phyloP scores from a whole-genome alignment of 2,329 filamentous ascomycete species.

The Hawksworthiomyces lignivorus region DNA sequence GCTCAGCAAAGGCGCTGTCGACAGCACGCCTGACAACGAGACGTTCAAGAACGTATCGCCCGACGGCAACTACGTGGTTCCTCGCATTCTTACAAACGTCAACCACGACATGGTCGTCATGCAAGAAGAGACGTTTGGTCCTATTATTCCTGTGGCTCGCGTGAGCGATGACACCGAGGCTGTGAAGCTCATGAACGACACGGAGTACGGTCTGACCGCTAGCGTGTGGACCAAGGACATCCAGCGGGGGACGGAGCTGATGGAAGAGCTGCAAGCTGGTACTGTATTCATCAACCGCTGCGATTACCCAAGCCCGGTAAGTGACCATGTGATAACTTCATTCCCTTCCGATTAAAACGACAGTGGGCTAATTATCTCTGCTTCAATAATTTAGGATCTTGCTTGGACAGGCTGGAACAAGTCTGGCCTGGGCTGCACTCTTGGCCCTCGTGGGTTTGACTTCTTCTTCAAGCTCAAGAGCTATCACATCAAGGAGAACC shows the following conservation, averaged over 20 bases:
- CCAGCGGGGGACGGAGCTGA: conserved; percentile 65
- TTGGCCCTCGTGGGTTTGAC: conserved; percentile 85
- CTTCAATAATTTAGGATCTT: conserved; percentile 52
- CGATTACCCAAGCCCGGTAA: conserved; percentile 82
- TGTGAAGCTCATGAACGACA: conserved; percentile 82
- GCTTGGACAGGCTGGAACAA: conserved; percentile 97
- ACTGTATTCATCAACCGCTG: conserved; percentile 93
- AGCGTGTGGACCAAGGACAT: conserved; percentile 94
- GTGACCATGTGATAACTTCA: too few relatives aligned
- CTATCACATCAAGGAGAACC: conserved; percentile 80
- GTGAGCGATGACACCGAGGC: conserved; percentile 76
- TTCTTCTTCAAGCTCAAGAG: conserved; percentile 94
- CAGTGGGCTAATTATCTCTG: too few relatives aligned
- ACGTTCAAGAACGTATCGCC: conserved; percentile 64
- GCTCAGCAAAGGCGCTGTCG: conserved; percentile 70
- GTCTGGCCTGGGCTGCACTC: conserved; percentile 81
- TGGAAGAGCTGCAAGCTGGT: conserved; percentile 76
- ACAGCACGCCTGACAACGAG: conserved; percentile 73
- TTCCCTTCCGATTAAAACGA: not conserved
- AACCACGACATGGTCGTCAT: conserved; percentile 80
- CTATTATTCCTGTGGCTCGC: conserved; percentile 82
- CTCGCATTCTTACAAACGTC: conserved; percentile 71
- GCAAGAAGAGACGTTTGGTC: conserved; percentile 90
- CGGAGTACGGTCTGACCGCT: conserved; percentile 86
- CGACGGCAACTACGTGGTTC: conserved; percentile 79